Percentiles rank a stretch among this genome's conserved stretches.
These are phyloP conservation scores for Daldinia vernicosa DNA, from an alignment of 495 filamentous ascomycete species.

Conservation along the genomic window DNA sequence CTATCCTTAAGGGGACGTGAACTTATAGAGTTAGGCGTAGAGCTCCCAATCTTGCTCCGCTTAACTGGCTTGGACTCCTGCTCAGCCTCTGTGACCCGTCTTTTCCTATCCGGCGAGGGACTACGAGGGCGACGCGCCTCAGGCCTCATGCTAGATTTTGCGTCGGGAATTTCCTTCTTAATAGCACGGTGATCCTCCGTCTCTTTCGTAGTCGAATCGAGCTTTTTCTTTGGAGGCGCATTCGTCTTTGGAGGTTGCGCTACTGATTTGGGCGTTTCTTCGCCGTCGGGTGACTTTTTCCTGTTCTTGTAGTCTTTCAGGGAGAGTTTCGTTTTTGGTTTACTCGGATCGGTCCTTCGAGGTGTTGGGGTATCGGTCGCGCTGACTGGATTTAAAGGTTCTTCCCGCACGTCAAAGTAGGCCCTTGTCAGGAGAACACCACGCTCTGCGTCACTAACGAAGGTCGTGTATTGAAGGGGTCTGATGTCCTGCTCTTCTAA, in stretches of 20 bases:
- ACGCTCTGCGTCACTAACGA: slow-evolving; percentile 56
- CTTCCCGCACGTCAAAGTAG: slow-evolving; percentile 55
- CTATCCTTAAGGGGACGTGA: slow-evolving; percentile 40
- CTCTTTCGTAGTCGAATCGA: slow-evolving; percentile 34
- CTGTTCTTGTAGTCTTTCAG: slow-evolving; percentile 59
- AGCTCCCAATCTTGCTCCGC: slow-evolving; percentile 49
- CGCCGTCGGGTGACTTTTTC: slow-evolving; percentile 50
- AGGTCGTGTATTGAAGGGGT: slow-evolving; percentile 56
- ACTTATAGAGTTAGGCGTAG: slow-evolving; percentile 38
- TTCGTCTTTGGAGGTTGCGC: slow-evolving; percentile 35
- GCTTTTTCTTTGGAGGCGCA: slow-evolving; percentile 31
- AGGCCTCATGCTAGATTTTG: slow-evolving; percentile 41
- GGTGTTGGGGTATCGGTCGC: slow-evolving; percentile 36
- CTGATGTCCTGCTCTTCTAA: slow-evolving; percentile 51
- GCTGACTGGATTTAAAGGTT: slow-evolving; percentile 42
- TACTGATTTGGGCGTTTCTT: slow-evolving; percentile 47
- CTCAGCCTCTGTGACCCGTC: slow-evolving; percentile 52
- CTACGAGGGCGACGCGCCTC: slow-evolving; percentile 42
- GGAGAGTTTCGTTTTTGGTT: slow-evolving; percentile 54
- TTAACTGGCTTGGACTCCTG: slow-evolving; percentile 49
- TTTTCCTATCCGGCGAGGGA: slow-evolving; percentile 50
- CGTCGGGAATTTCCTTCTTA: slow-evolving; percentile 27
- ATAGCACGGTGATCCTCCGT: slow-evolving; percentile 40
- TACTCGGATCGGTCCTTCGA: slow-evolving; percentile 51
- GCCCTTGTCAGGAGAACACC: slow-evolving; percentile 57